phyloP scores from a whole-genome alignment of 495 filamentous ascomycete species.

The Penicillium desertorum region DNA sequence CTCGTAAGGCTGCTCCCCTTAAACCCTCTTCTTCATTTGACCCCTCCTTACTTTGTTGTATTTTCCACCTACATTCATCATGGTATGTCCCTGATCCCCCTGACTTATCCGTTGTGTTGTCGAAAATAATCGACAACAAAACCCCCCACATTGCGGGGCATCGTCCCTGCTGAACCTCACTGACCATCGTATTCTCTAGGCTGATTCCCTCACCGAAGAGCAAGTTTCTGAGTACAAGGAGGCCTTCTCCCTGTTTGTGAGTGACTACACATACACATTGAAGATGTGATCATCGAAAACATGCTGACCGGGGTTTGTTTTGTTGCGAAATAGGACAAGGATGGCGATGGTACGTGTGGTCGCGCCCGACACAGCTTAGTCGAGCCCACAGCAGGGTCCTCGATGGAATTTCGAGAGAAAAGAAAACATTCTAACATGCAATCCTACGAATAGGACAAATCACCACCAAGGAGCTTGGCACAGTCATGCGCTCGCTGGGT shows the following conservation, averaged over 20 bases:
- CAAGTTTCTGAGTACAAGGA: slow-evolving; percentile 99
- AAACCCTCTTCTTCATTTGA: slow-evolving; percentile 26
- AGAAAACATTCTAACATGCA: not conserved
- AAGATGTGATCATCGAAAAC: slow-evolving; percentile 14
- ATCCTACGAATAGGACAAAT: slow-evolving; percentile 73
- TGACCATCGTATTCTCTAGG: slow-evolving; percentile 51
- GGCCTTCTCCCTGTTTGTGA: slow-evolving; percentile 98
- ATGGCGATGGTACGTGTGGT: slow-evolving; percentile 91
- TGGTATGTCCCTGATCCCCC: slow-evolving; percentile 29
- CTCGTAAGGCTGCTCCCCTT: slow-evolving; percentile 30
- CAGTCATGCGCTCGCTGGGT: slow-evolving; percentile 98
- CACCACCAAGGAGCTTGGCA: slow-evolving; percentile 98
- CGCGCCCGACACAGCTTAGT: slow-evolving; percentile 15
- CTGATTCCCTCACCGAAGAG: slow-evolving; percentile 94
- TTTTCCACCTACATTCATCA: slow-evolving; percentile 28
- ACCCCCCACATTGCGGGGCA: slow-evolving; percentile 46
- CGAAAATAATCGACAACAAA: not conserved
- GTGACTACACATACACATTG: slow-evolving; percentile 40
- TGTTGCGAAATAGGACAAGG: slow-evolving; percentile 77
- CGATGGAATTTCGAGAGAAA: not conserved
- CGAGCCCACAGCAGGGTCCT: slow-evolving; percentile 3
- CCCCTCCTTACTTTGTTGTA: slow-evolving; percentile 18
- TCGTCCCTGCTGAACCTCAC: slow-evolving; percentile 20
- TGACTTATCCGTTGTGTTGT: slow-evolving; percentile 9
- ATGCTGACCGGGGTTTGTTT: slow-evolving; percentile 19